Evolutionary conservation across 2,329 filamentous ascomycete species (phyloP).

Genomic region (Fusarium citri): DNA sequence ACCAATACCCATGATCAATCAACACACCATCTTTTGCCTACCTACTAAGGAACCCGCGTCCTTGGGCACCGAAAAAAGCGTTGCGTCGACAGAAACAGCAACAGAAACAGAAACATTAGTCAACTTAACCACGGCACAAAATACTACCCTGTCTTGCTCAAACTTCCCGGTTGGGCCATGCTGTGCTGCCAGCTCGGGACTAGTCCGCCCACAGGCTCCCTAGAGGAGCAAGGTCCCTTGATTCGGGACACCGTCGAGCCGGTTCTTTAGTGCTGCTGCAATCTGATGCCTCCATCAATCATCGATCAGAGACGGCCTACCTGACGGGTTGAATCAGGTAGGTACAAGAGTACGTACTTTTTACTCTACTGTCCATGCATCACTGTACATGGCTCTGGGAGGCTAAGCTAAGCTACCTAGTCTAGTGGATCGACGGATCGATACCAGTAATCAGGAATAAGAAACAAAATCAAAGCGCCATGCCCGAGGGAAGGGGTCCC

Average conservation of each 20-base stretch:
- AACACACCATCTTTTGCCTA: constrained; percentile 10
- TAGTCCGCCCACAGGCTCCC: constrained; percentile 9
- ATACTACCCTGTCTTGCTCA: constrained; percentile 27
- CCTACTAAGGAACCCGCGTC: constrained; percentile 20
- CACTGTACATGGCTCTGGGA: background rate
- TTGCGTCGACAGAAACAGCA: constrained; percentile 27
- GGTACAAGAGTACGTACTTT: background rate
- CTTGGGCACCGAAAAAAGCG: constrained; percentile 26
- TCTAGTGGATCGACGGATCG: constrained; percentile 12
- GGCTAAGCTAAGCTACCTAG: constrained; percentile 1
- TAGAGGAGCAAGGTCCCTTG: constrained; percentile 19
- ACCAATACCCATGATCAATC: constrained; percentile 17
- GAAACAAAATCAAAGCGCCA: constrained; percentile 36
- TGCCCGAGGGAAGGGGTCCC: constrained; percentile 33
- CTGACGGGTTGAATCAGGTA: constrained; percentile 20
- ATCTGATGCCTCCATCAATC: constrained; percentile 34
- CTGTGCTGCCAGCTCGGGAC: constrained; percentile 26
- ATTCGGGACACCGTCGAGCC: constrained; percentile 31
- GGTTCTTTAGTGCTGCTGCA: constrained; percentile 11
- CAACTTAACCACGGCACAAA: constrained; percentile 12
- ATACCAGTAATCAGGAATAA: constrained; percentile 29
- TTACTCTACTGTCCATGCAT: background rate
- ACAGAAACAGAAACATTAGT: background rate
- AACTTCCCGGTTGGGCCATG: constrained; percentile 34
- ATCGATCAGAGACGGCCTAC: constrained; percentile 24